These are phyloP conservation scores for Chrysosphaeria jannelii DNA, from an alignment of 2,329 filamentous ascomycete species.

Conservation along the genomic window DNA sequence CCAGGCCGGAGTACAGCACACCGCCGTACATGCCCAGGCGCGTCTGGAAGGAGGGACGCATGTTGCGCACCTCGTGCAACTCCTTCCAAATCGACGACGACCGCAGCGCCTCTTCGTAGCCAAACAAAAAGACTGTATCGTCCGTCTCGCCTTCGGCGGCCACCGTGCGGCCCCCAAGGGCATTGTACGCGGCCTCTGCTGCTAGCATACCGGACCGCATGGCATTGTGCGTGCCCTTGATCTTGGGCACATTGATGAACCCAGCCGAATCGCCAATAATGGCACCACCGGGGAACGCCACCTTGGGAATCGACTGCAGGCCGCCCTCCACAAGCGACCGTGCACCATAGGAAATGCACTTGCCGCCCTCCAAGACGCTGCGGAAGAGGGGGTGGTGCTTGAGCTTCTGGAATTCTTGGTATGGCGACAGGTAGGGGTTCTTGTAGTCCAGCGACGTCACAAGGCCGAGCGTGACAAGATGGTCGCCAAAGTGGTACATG, in stretches of 20 bases:
- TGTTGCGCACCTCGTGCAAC: constrained; percentile 82
- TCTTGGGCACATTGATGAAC: constrained; percentile 91
- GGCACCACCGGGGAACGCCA: constrained; percentile 82
- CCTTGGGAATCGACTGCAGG: constrained; percentile 92
- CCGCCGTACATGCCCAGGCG: constrained; percentile 73
- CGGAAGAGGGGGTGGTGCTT: constrained; percentile 89
- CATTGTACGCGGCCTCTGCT: constrained; percentile 64
- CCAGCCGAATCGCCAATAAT: constrained; percentile 89
- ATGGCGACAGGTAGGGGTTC: constrained; percentile 89
- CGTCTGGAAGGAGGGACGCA: constrained; percentile 79
- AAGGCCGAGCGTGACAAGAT: constrained; percentile 71
- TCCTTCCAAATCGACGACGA: constrained; percentile 81
- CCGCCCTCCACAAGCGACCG: constrained; percentile 79
- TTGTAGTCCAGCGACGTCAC: constrained; percentile 86
- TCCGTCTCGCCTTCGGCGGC: not conserved
- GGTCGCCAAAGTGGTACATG: constrained; percentile 98
- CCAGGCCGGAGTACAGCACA: constrained; percentile 71
- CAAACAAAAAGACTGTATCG: constrained; percentile 57
- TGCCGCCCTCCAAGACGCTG: constrained; percentile 70
- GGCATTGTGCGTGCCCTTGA: constrained; percentile 92
- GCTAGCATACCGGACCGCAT: constrained; percentile 96
- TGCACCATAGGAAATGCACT: constrained; percentile 90
- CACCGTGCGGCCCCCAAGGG: constrained; percentile 16
- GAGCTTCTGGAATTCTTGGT: constrained; percentile 91
- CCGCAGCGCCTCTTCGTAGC: constrained; percentile 74